These are phyloP conservation scores for Arachnopeziza araneosa DNA, from an alignment of 2,329 filamentous ascomycete genomes.

Conservation along the genomic window DNA sequence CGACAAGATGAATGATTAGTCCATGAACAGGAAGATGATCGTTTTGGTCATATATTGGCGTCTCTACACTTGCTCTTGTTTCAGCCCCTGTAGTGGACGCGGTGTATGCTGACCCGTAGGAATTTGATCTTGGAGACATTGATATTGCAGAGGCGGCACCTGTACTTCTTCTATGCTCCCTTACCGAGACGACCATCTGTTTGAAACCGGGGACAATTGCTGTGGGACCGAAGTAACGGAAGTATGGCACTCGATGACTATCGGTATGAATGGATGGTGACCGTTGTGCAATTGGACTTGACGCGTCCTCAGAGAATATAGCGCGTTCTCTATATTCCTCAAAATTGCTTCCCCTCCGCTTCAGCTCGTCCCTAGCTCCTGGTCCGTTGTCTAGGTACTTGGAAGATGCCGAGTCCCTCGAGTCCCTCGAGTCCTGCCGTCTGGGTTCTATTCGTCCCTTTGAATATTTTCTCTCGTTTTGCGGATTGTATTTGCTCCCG, in stretches of 20 bases:
- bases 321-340: slow-evolving; percentile 18
- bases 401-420: not conserved
- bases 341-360: not conserved
- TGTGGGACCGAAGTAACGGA: slow-evolving; percentile 84
- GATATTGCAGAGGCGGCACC: slow-evolving; percentile 22
- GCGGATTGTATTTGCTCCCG: slow-evolving; percentile 6
- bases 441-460: not conserved
- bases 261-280: slow-evolving; percentile 41
- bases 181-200: slow-evolving; percentile 80
- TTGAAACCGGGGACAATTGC: slow-evolving; percentile 90
- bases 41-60: slow-evolving; percentile 72
- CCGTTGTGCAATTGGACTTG: slow-evolving; percentile 28
- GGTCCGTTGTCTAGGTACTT: not conserved
- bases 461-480: not conserved
- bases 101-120: slow-evolving; percentile 15
- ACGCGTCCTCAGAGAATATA: slow-evolving; percentile 20
- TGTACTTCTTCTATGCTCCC: slow-evolving; percentile 56
- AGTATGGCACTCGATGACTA: slow-evolving; percentile 73
- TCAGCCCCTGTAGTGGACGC: slow-evolving; percentile 19
- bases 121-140: slow-evolving; percentile 26
- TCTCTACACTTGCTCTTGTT: slow-evolving; percentile 29
- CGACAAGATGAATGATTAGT: slow-evolving; percentile 69
- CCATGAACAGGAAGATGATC: slow-evolving; percentile 66
- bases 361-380: not conserved
- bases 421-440: not conserved